These are phyloP conservation scores for Luvunga scandens DNA, from an alignment of 345 rosid species.

Conservation along the genomic window DNA sequence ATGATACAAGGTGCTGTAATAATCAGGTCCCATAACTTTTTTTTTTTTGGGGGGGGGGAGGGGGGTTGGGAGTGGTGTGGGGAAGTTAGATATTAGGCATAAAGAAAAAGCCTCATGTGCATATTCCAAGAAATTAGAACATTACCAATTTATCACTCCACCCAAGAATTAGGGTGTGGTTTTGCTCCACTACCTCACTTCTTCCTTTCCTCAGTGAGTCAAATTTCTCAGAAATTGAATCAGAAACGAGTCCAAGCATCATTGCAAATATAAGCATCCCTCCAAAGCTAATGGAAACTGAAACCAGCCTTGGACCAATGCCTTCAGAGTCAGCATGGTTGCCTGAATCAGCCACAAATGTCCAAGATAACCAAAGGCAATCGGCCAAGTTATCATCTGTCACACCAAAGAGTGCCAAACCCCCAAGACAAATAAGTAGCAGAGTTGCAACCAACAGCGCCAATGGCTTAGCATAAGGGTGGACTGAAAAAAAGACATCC, in stretches of 20 bases:
- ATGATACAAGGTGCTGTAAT: background rate
- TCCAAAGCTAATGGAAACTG: slow-evolving; percentile 70
- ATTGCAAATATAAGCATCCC: slow-evolving; percentile 83
- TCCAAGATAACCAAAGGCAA: slow-evolving; percentile 78
- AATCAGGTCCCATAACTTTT: too few species aligned
- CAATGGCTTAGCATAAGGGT: slow-evolving; percentile 67
- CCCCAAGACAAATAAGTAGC: slow-evolving; percentile 62
- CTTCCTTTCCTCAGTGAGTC: slow-evolving; percentile 74
- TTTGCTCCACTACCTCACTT: slow-evolving; percentile 67
- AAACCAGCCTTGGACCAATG: slow-evolving; percentile 62
- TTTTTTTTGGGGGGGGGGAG: too few species aligned
- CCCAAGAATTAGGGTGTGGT: slow-evolving; percentile 72
- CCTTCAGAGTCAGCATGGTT: slow-evolving; percentile 73
- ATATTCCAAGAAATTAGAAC: slow-evolving; percentile 16
- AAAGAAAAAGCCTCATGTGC: background rate
- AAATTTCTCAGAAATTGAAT: slow-evolving; percentile 73
- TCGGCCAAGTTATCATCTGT: slow-evolving; percentile 60
- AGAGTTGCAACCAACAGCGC: slow-evolving; percentile 64
- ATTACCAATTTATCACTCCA: slow-evolving; percentile 85
- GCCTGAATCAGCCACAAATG: slow-evolving; percentile 63
- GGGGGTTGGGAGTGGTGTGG: too few species aligned
- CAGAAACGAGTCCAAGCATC: slow-evolving; percentile 82
- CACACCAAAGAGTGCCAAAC: slow-evolving; percentile 64
- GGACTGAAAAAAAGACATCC: slow-evolving; percentile 56
- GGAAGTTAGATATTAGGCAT: background rate